Evolutionary conservation across 1,284 basidiomycete genomes (phyloP).

Genomic region (Acaromyces ingoldii): DNA sequence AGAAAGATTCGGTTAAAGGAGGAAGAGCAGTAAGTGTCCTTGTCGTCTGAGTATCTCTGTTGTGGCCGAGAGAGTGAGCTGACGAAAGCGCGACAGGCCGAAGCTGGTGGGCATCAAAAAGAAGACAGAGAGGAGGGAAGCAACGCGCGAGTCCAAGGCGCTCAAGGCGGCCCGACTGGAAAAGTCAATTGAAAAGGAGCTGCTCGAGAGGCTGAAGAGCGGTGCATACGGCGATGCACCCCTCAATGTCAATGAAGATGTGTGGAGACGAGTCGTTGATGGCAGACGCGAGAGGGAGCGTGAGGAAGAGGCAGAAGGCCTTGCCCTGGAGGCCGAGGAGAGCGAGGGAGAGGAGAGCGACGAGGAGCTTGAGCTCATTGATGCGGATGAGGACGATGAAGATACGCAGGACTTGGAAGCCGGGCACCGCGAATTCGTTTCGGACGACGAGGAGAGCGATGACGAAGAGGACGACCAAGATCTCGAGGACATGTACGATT

Average conservation of each 20-base stretch:
- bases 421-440: slow-evolving; percentile 44
- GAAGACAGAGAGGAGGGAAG: slow-evolving; percentile 91
- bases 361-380: slow-evolving; percentile 40
- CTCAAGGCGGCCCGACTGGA: slow-evolving; percentile 78
- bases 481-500: slow-evolving; percentile 10
- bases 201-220: slow-evolving; percentile 87
- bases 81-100: slow-evolving; percentile 59
- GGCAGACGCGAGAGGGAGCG: slow-evolving; percentile 13
- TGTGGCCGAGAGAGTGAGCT: not conserved
- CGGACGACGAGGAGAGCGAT: slow-evolving; percentile 37
- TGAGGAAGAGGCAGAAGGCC: slow-evolving; percentile 14
- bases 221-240: slow-evolving; percentile 98
- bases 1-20: slow-evolving; percentile 73
- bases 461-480: slow-evolving; percentile 21
- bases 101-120: slow-evolving; percentile 93
- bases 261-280: slow-evolving; percentile 68
- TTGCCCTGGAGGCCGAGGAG: slow-evolving; percentile 45
- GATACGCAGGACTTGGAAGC: slow-evolving; percentile 31
- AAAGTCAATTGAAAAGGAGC: slow-evolving; percentile 89
- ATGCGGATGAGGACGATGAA: slow-evolving; percentile 37
- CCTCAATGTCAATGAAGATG: slow-evolving; percentile 94
- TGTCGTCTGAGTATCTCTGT: not conserved
- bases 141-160: slow-evolving; percentile 88
- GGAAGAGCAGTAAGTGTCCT: slow-evolving; percentile 66
- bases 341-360: slow-evolving; percentile 44